phyloP scores from a whole-genome alignment of 2,329 filamentous ascomycete species.

The Arthrobotrys entomopaga region DNA sequence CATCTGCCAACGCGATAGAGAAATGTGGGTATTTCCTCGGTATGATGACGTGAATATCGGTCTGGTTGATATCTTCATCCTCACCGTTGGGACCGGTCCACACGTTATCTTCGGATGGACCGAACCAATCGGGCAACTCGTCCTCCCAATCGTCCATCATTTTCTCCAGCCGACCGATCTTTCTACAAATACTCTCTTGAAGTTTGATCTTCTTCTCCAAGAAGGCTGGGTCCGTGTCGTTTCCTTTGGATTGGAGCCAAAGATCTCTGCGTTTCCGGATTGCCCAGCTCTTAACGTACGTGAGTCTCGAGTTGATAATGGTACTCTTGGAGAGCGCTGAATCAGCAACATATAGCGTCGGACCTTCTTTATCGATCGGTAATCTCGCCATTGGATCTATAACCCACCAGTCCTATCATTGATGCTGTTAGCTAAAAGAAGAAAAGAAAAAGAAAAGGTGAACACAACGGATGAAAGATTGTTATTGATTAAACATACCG shows the following conservation, averaged over 20 bases:
- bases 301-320: constrained; percentile 57
- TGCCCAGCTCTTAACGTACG: constrained; percentile 57
- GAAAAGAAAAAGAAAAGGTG: neutral
- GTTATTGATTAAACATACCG: constrained; percentile 35
- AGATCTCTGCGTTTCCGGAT: constrained; percentile 57
- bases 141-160: constrained; percentile 57
- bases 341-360: constrained; percentile 56
- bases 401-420: constrained; percentile 57
- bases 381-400: constrained; percentile 57
- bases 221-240: constrained; percentile 40
- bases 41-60: constrained; percentile 54
- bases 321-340: constrained; percentile 57
- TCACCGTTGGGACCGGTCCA: constrained; percentile 53
- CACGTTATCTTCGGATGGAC: constrained; percentile 52
- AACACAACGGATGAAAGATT: neutral
- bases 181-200: constrained; percentile 56
- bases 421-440: constrained; percentile 5
- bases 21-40: constrained; percentile 57
- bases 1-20: constrained; percentile 57
- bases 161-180: constrained; percentile 55
- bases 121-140: constrained; percentile 57
- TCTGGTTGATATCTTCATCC: constrained; percentile 58
- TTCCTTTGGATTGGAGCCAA: constrained; percentile 44
- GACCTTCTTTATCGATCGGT: constrained; percentile 56
- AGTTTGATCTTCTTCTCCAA: constrained; percentile 55